Conservation (phyloP, 306 rosid species). For the Prunus mume region DNA sequence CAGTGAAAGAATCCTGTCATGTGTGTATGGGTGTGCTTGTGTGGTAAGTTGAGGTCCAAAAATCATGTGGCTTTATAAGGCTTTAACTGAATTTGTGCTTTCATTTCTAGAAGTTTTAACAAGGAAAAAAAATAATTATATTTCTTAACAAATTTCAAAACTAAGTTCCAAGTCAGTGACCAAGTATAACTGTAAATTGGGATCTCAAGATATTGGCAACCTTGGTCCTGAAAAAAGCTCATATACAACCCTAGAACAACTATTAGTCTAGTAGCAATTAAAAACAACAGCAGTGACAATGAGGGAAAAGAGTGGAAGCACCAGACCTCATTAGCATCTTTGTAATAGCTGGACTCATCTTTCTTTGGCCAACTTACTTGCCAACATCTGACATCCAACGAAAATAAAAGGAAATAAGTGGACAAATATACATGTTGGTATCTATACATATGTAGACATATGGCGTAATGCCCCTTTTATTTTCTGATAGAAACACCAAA, state of each 20-base stretch:
- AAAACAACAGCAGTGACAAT: neutral
- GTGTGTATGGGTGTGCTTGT: too few species aligned
- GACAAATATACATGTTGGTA: neutral
- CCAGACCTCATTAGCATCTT: conserved; percentile 56
- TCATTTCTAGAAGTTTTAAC: neutral
- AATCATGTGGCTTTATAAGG: too few species aligned
- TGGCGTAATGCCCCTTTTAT: neutral
- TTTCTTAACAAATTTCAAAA: neutral
- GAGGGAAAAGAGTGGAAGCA: conserved; percentile 1
- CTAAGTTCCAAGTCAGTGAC: neutral
- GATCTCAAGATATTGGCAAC: neutral
- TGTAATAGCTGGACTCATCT: conserved; percentile 33
- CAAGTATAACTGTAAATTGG: neutral
- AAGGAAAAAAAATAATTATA: neutral
- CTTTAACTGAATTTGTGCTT: neutral
- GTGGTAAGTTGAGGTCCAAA: too few species aligned
- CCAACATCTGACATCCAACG: conserved; percentile 39
- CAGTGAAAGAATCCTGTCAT: neutral
- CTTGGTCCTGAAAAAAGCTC: neutral
- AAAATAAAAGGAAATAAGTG: neutral
- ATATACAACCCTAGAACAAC: neutral
- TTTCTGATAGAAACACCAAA: too few species aligned
- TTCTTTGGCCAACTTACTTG: conserved; percentile 50
- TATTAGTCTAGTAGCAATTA: neutral
- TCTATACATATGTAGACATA: too few species aligned